Percentiles rank a stretch among this genome's conserved stretches.
Evolutionary conservation across 2,329 filamentous ascomycete genomes (phyloP).

Genomic region (Neurospora crassa): DNA sequence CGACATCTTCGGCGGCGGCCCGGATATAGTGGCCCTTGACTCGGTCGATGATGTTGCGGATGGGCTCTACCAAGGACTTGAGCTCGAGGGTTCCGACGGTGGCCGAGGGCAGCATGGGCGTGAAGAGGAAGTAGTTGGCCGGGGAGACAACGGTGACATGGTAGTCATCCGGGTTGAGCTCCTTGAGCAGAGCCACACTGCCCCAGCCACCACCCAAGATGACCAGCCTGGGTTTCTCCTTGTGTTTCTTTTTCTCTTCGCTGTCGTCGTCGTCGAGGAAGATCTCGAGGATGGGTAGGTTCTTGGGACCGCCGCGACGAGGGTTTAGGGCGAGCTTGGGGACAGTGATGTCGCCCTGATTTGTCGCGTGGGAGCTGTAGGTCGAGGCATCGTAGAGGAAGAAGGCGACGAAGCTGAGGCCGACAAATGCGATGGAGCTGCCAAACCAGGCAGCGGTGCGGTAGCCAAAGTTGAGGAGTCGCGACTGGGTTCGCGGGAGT

Average conservation of each 20-base stretch:
- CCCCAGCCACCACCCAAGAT: slow-evolving; percentile 94
- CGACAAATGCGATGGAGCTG: slow-evolving; percentile 62
- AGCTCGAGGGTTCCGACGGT: slow-evolving; percentile 93
- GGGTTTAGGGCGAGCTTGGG: slow-evolving; percentile 76
- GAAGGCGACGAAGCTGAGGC: slow-evolving; percentile 65
- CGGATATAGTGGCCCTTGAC: slow-evolving; percentile 85
- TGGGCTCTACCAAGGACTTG: slow-evolving; percentile 84
- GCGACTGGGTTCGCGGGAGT: slow-evolving; percentile 38
- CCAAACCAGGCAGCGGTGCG: slow-evolving; percentile 64
- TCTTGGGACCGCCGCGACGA: slow-evolving; percentile 80
- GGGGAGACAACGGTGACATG: slow-evolving; percentile 93
- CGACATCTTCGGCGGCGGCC: slow-evolving; percentile 76
- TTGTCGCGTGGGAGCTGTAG: slow-evolving; percentile 60
- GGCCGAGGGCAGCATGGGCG: slow-evolving; percentile 92
- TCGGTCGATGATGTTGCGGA: slow-evolving; percentile 69
- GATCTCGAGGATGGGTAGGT: slow-evolving; percentile 81
- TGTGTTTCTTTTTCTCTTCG: slow-evolving; percentile 57
- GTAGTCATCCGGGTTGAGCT: slow-evolving; percentile 81
- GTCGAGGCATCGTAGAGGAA: slow-evolving; percentile 92
- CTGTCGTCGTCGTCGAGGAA: slow-evolving; percentile 84
- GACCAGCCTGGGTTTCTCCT: slow-evolving; percentile 86
- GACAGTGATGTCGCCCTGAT: slow-evolving; percentile 66
- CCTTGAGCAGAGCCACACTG: slow-evolving; percentile 83
- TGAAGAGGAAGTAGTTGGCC: slow-evolving; percentile 95
- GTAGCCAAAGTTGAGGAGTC: slow-evolving; percentile 50